Base-by-base conservation (phyloP, 139 green algal genomes). In the Coelastrella sp. region DNA sequence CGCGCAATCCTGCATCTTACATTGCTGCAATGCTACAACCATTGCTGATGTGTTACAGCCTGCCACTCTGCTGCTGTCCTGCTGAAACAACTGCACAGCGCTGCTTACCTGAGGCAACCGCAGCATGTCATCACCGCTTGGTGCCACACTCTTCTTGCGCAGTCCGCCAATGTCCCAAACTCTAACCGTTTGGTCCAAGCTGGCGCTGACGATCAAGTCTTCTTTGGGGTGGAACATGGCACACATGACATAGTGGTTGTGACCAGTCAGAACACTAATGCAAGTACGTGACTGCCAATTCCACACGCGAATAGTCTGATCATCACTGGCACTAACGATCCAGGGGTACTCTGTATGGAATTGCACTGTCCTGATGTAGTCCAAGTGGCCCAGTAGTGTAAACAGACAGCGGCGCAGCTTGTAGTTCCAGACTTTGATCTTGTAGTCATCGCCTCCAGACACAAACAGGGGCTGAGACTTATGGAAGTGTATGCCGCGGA, bases 201-300 rank as follows among this genome's bases (percentile, higher is more conserved):
- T 98, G 1, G 96, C 96, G 5, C 94, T 98, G 30, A 98, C 97
- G 3, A 97, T 94, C 72, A 97, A 89, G 87, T 99, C 97, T 72
- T 99, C 97, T 89, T 98, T 99, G 40, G 94, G 90, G 91, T 99
- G 98, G 90, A 99, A 99, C 62, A 89, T 87, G 13, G 98, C 98
- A 85, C 96, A 99, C 98, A 99, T 99, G n/a, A 99, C 98, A 85
- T 99, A 99, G 90, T 99, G 98, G 86, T 99, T 99, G 93, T 99
- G 98, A 8, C 98, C 97, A 11, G 98, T 99, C 51, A 99, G 93
- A 63, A 99, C 98, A 9, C 93, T 93, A 83, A 99, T 97, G 91
- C 97, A 99, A 11, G 91, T 97, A 23, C 98, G 90, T 0, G 89
- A 96, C 92, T 99, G 96, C 98, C 98, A 99, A 91, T 99, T 99